These are phyloP conservation scores for Microcyclospora pomicola DNA, from an alignment of 2,329 filamentous ascomycete species.

Conservation along the genomic window DNA sequence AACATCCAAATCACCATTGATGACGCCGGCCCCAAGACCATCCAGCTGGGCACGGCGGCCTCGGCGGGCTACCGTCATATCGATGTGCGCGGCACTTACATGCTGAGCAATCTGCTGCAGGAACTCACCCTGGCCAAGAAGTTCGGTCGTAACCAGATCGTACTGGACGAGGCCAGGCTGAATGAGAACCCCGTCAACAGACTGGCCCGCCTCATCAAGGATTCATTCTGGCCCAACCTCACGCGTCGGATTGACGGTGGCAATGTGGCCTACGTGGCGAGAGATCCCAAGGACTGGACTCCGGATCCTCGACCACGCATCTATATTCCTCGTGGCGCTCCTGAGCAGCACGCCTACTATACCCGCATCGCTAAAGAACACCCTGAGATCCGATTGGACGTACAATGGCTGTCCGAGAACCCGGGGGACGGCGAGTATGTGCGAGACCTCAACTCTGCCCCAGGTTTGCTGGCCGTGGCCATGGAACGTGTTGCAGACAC, in stretches of 20 bases:
- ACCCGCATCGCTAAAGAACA: constrained; percentile 59
- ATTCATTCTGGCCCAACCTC: constrained; percentile 84
- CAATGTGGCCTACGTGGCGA: constrained; percentile 71
- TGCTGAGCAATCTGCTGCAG: constrained; percentile 91
- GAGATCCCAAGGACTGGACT: constrained; percentile 93
- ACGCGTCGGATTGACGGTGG: constrained; percentile 83
- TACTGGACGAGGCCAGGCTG: constrained; percentile 78
- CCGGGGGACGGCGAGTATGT: constrained; percentile 61
- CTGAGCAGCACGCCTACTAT: constrained; percentile 85
- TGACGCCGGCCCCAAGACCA: constrained; percentile 82
- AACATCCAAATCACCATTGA: constrained; percentile 98
- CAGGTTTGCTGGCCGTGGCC: constrained; percentile 76
- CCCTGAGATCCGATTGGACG: constrained; percentile 78
- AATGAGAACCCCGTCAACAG: constrained; percentile 92
- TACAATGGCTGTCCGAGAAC: constrained; percentile 59
- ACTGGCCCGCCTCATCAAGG: constrained; percentile 70
- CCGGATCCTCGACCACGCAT: constrained; percentile 77
- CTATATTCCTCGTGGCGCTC: constrained; percentile 72
- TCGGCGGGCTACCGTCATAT: constrained; percentile 79
- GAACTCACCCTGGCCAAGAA: constrained; percentile 87
- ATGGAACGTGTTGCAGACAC: constrained; percentile 58
- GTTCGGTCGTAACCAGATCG: constrained; percentile 75
- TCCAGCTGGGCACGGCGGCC: constrained; percentile 69
- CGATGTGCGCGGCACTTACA: constrained; percentile 90
- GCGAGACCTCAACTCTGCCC: constrained; percentile 69